Evolutionary conservation across 495 filamentous ascomycete species (phyloP).

Genomic region (Aspergillus affinis): DNA sequence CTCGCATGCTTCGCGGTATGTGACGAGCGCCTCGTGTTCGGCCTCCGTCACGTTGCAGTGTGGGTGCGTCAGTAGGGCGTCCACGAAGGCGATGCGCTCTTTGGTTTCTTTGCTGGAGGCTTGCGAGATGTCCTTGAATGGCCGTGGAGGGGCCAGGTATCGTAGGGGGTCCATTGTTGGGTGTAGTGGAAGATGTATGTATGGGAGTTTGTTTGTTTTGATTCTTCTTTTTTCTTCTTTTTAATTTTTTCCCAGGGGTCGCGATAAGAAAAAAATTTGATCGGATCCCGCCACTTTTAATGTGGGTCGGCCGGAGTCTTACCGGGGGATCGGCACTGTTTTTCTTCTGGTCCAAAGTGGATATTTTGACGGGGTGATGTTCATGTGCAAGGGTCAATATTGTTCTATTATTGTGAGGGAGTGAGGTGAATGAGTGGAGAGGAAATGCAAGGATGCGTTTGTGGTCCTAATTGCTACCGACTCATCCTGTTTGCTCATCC

Average conservation of each 20-base stretch:
- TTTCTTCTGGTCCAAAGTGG: too few relatives aligned
- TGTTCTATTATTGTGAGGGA: too few relatives aligned
- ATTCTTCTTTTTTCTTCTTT: not conserved
- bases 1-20: conserved; percentile 11
- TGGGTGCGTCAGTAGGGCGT: conserved; percentile 5
- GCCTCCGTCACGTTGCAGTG: conserved; percentile 4
- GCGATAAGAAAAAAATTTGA: not conserved
- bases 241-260: not conserved
- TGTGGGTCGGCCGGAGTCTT: not conserved
- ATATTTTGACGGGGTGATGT: too few relatives aligned
- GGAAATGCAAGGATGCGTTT: too few relatives aligned
- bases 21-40: not conserved
- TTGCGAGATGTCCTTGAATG: conserved; percentile 7
- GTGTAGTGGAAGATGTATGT: not conserved
- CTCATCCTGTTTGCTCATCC: too few relatives aligned
- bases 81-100: conserved; percentile 11
- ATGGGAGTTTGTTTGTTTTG: not conserved
- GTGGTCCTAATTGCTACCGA: too few relatives aligned
- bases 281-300: not conserved
- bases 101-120: conserved; percentile 13
- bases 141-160: conserved; percentile 11
- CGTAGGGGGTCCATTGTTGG: conserved; percentile 12
- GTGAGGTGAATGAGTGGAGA: too few relatives aligned
- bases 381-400: too few relatives aligned
- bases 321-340: not conserved